These are phyloP conservation scores for Zygoascus tannicola DNA, from an alignment of 805 yeast genomes.

Conservation along the genomic window DNA sequence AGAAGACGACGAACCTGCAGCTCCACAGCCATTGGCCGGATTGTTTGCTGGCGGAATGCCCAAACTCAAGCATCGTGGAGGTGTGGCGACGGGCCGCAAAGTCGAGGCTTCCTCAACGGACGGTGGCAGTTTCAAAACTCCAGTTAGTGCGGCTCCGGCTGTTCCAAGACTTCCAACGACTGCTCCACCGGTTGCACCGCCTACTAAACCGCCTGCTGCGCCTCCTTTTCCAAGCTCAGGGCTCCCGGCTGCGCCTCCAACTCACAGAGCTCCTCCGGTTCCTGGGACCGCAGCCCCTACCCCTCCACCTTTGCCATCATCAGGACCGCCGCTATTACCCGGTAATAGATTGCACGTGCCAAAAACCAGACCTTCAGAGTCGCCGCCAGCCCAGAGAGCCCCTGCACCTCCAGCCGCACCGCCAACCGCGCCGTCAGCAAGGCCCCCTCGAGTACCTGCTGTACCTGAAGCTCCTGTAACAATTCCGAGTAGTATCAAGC, in stretches of 20 bases:
- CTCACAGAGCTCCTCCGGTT: constrained; percentile 20
- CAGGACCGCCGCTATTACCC: too few relatives aligned
- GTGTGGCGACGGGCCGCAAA: constrained; percentile 15
- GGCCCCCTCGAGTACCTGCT: too few relatives aligned
- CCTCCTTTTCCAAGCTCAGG: constrained; percentile 16
- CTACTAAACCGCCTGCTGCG: constrained; percentile 13
- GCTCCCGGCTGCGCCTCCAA: constrained; percentile 18
- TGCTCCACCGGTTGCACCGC: constrained; percentile 10
- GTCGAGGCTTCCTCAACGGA: constrained; percentile 5
- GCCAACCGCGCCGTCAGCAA: neutral
- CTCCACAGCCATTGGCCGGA: constrained; percentile 39
- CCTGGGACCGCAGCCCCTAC: constrained; percentile 11
- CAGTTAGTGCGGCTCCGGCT: constrained; percentile 5
- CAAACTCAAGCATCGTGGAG: constrained; percentile 45
- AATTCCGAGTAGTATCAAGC: too few relatives aligned
- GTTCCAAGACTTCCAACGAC: constrained; percentile 11
- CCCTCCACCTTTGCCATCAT: constrained; percentile 11
- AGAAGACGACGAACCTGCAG: constrained; percentile 20
- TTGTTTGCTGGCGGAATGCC: constrained; percentile 77
- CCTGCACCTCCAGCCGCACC: constrained; percentile 13
- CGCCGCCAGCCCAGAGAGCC: constrained; percentile 17
- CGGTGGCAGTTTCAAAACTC: too few relatives aligned
- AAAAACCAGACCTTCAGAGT: constrained; percentile 12
- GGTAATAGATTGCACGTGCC: too few relatives aligned
- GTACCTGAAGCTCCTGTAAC: too few relatives aligned